These are phyloP conservation scores for Populus hybrid DNA, from an alignment of 441 rosid genomes.

Conservation along the genomic window DNA sequence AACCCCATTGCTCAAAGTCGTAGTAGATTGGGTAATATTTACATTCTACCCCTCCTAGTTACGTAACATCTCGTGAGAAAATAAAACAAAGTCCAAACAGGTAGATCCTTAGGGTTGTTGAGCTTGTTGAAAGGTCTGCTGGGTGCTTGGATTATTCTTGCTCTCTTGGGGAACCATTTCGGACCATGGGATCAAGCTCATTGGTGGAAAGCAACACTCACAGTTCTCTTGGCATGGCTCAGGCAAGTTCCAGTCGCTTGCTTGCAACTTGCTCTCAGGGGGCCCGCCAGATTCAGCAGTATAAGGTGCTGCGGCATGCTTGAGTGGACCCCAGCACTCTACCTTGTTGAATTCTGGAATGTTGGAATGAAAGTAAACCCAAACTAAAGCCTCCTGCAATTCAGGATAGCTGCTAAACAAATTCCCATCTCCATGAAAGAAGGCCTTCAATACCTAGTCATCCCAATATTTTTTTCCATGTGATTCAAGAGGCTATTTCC, in stretches of 20 bases:
- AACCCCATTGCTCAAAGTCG: background rate
- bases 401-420: slow-evolving; percentile 73
- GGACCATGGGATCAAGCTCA: slow-evolving; percentile 64
- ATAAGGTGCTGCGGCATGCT: slow-evolving; percentile 41
- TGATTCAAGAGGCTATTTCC: background rate
- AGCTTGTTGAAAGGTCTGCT: background rate
- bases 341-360: slow-evolving; percentile 66
- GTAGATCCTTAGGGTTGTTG: background rate
- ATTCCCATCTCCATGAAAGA: slow-evolving; percentile 80
- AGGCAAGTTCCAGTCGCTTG: slow-evolving; percentile 36
- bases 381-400: slow-evolving; percentile 73
- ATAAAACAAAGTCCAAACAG: background rate
- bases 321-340: slow-evolving; percentile 87
- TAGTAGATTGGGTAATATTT: background rate
- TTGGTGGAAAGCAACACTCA: slow-evolving; percentile 70
- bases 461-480: background rate
- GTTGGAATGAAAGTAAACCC: slow-evolving; percentile 89
- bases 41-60: background rate
- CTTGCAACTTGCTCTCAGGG: slow-evolving; percentile 16
- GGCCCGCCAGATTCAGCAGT: slow-evolving; percentile 12
- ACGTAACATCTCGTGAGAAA: background rate
- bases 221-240: slow-evolving; percentile 49
- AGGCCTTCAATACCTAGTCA: slow-evolving; percentile 70
- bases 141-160: slow-evolving; percentile 17
- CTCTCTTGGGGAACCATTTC: slow-evolving; percentile 23